Percentiles rank a stretch among this genome's conserved stretches.
Conservation (phyloP, 1,284 basidiomycete genomes). For the Porogramme epimiltina region DNA sequence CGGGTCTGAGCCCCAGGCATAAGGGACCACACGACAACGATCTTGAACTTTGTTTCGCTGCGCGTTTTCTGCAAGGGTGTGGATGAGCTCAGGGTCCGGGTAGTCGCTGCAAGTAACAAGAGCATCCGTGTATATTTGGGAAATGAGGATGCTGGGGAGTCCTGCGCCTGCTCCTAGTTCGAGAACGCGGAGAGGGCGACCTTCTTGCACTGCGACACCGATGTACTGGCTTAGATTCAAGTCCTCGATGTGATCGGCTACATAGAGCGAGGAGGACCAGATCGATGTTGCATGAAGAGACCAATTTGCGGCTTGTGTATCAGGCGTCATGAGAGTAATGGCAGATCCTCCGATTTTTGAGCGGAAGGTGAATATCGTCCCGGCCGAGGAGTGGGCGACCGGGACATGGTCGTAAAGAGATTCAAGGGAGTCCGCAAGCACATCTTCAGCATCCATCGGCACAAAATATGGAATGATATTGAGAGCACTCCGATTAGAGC, state of each 20-base stretch:
- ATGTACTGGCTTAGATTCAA: conserved; percentile 39
- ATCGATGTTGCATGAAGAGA: conserved; percentile 72
- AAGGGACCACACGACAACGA: conserved; percentile 51
- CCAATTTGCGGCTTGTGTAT: conserved; percentile 70
- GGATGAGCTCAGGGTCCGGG: conserved; percentile 65
- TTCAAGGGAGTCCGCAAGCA: conserved; percentile 61
- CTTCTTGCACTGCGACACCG: background rate
- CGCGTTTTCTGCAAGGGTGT: conserved; percentile 59
- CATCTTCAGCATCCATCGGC: conserved; percentile 55
- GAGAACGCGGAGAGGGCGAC: conserved; percentile 46
- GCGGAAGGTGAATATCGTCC: conserved; percentile 38
- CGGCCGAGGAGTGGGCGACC: conserved; percentile 57
- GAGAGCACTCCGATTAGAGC: too few species aligned
- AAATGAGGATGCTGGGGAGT: conserved; percentile 66
- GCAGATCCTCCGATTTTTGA: conserved; percentile 12
- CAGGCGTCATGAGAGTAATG: conserved; percentile 54
- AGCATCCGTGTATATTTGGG: conserved; percentile 44
- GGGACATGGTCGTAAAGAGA: conserved; percentile 62
- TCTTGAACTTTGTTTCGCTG: conserved; percentile 45
- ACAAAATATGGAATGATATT: too few species aligned
- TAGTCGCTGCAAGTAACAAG: conserved; percentile 66
- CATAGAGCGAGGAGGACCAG: conserved; percentile 66
- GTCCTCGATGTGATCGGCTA: conserved; percentile 61
- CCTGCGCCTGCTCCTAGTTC: conserved; percentile 77
- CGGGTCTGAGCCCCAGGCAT: conserved; percentile 65